Conservation (phyloP, 1,284 basidiomycete species). For the Hypsizygus ulmarius region DNA sequence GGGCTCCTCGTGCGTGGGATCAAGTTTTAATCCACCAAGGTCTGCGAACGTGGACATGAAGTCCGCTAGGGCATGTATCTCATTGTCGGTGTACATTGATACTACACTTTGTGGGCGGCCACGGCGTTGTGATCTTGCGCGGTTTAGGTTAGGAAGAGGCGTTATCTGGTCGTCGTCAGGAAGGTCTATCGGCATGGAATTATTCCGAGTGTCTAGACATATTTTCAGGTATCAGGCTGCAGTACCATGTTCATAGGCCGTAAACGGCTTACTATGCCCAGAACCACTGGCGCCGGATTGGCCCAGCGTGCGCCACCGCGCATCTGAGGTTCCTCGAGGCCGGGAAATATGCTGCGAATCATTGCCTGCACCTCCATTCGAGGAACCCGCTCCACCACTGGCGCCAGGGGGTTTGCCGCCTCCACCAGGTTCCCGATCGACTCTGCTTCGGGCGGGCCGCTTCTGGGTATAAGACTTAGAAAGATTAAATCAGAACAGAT, state of each 20-base stretch:
- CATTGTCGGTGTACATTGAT: slow-evolving; percentile 34
- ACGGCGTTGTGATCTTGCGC: slow-evolving; percentile 13
- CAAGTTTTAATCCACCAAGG: slow-evolving; percentile 2
- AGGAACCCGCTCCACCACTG: slow-evolving; percentile 37
- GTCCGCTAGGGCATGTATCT: slow-evolving; percentile 38
- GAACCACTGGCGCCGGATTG: slow-evolving; percentile 23
- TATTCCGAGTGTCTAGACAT: slow-evolving; percentile 6
- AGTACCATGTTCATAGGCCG: too few relatives aligned
- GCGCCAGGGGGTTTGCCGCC: slow-evolving; percentile 39
- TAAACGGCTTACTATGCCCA: slow-evolving; percentile 26
- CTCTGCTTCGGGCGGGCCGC: slow-evolving; percentile 52
- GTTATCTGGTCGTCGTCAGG: slow-evolving; percentile 19
- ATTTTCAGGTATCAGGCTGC: background rate
- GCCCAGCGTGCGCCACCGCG: slow-evolving; percentile 33
- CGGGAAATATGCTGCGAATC: slow-evolving; percentile 38
- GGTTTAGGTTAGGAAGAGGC: slow-evolving; percentile 18
- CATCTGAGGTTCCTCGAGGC: slow-evolving; percentile 42
- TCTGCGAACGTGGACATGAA: slow-evolving; percentile 29
- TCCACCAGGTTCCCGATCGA: slow-evolving; percentile 46
- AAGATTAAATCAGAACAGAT: slow-evolving; percentile 10
- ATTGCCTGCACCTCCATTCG: slow-evolving; percentile 32
- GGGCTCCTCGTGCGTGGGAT: slow-evolving; percentile 1
- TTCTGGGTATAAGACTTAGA: slow-evolving; percentile 67
- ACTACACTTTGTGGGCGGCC: slow-evolving; percentile 27
- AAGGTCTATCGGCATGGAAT: slow-evolving; percentile 4